phyloP scores from a whole-genome alignment of 2,329 filamentous ascomycete genomes.

The Hymenotorrendiella dingleyae region DNA sequence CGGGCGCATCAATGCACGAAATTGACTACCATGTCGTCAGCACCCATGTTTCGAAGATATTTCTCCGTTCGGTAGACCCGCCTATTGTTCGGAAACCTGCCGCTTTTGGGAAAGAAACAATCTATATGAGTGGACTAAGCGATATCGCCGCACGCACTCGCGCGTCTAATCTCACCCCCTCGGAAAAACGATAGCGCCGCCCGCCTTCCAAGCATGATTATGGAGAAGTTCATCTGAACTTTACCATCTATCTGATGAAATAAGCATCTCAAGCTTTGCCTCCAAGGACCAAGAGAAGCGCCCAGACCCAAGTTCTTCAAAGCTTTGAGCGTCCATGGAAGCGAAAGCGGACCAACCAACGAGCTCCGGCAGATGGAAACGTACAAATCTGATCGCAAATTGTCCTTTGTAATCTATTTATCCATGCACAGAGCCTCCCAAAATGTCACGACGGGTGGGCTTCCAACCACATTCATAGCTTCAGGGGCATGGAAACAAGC shows the following conservation, averaged over 20 bases:
- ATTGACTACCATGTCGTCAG: too few species aligned
- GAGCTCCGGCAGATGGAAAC: neutral
- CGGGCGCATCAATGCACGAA: too few species aligned
- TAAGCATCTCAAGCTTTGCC: neutral
- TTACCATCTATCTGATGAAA: constrained; percentile 8
- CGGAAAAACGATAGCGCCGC: too few species aligned
- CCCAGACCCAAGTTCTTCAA: neutral
- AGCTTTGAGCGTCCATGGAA: neutral
- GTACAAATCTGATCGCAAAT: neutral
- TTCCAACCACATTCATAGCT: too few species aligned
- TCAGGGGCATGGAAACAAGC: neutral
- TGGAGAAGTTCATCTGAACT: constrained; percentile 2
- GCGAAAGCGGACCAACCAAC: neutral
- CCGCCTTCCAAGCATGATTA: constrained; percentile 1
- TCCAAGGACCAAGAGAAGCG: neutral
- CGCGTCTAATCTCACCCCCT: neutral
- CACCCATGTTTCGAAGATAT: too few species aligned
- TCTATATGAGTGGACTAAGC: neutral
- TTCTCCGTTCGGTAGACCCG: neutral
- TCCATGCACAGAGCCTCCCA: too few species aligned
- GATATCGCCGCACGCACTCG: neutral
- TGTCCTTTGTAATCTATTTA: neutral
- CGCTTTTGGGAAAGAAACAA: constrained; percentile 2
- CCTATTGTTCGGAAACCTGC: neutral
- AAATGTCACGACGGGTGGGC: too few species aligned